phyloP scores from a whole-genome alignment of 768 basidiomycete species.

The Cystobasidium onofrii region DNA sequence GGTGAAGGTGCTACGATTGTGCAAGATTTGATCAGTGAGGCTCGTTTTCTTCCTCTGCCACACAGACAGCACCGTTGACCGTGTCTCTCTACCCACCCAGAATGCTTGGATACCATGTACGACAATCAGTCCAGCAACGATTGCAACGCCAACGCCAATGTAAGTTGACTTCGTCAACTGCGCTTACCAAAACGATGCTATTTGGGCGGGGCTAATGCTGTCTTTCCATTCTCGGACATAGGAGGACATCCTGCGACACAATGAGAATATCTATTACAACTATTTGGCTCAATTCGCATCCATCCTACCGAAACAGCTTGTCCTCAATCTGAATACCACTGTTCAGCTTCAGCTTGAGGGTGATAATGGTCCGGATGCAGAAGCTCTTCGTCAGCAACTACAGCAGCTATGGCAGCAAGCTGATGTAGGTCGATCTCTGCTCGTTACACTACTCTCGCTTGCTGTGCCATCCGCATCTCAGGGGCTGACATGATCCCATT shows the following conservation, averaged over 20 bases:
- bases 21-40: background rate
- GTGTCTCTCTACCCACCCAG: background rate
- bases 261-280: constrained; percentile 26
- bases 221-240: background rate
- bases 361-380: background rate
- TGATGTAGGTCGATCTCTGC: background rate
- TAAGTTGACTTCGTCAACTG: background rate
- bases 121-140: background rate
- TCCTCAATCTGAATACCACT: constrained; percentile 25
- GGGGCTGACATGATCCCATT: background rate
- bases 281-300: constrained; percentile 29
- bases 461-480: too few species aligned
- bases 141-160: constrained; percentile 29
- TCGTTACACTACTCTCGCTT: too few species aligned
- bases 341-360: constrained; percentile 16
- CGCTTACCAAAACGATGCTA: background rate
- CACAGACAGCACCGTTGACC: background rate
- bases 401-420: constrained; percentile 26
- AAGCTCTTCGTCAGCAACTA: constrained; percentile 12
- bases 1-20: constrained; percentile 18
- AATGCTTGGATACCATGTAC: constrained; percentile 27
- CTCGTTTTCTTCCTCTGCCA: too few species aligned
- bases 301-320: constrained; percentile 10
- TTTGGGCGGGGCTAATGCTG: background rate
- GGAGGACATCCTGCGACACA: constrained; percentile 23